These are phyloP conservation scores for Fistulinella prunicolor DNA, from an alignment of 768 basidiomycete genomes.

Conservation along the genomic window DNA sequence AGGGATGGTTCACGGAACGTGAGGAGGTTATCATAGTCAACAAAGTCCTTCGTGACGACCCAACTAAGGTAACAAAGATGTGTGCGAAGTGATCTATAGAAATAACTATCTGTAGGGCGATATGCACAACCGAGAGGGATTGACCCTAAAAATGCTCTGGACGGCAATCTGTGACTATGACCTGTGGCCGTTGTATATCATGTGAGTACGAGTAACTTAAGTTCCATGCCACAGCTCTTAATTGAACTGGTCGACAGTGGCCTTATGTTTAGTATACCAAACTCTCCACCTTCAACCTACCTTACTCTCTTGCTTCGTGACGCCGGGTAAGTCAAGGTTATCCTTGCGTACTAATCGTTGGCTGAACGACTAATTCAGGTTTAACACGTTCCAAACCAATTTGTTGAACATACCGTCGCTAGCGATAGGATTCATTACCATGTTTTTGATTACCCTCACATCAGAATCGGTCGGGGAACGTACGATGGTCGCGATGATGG, in stretches of 20 bases:
- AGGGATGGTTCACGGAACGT: slow-evolving; percentile 62
- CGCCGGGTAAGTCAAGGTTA: slow-evolving; percentile 38
- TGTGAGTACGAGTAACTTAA: slow-evolving; percentile 22
- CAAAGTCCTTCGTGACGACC: slow-evolving; percentile 60
- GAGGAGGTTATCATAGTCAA: slow-evolving; percentile 61
- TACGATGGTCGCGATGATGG: slow-evolving; percentile 48
- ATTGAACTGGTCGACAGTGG: slow-evolving; percentile 33
- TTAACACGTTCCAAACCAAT: slow-evolving; percentile 58
- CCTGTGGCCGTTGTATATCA: slow-evolving; percentile 59
- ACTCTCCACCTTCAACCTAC: slow-evolving; percentile 48
- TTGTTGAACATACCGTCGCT: slow-evolving; percentile 57
- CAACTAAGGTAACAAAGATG: slow-evolving; percentile 41
- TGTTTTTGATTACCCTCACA: slow-evolving; percentile 47
- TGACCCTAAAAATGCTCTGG: slow-evolving; percentile 50
- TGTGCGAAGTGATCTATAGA: neutral
- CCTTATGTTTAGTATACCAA: slow-evolving; percentile 52
- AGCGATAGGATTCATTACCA: slow-evolving; percentile 49
- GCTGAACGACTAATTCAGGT: slow-evolving; percentile 33
- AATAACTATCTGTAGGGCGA: slow-evolving; percentile 28
- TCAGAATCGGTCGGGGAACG: slow-evolving; percentile 55
- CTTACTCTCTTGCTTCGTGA: slow-evolving; percentile 56
- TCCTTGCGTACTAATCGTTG: neutral
- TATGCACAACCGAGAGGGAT: slow-evolving; percentile 69
- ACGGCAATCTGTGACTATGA: slow-evolving; percentile 57
- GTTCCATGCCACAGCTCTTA: neutral